Percentiles rank a stretch among this genome's conserved stretches.
Conservation (phyloP, 768 basidiomycete genomes). For the Rhizopogon vesiculosus region DNA sequence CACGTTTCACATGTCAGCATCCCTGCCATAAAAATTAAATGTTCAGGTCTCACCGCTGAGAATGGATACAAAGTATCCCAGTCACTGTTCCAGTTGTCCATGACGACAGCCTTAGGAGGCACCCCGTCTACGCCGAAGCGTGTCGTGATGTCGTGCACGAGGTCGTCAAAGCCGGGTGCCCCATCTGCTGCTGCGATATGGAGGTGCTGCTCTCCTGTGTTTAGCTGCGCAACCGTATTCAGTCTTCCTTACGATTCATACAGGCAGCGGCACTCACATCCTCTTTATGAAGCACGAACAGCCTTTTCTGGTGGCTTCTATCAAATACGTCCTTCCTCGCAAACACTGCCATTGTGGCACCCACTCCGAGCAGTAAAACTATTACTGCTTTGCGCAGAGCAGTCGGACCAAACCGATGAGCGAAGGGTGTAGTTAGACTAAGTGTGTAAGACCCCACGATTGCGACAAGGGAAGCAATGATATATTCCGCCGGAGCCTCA, state of each 20-base stretch:
- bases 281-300: conserved; percentile 81
- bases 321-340: conserved; percentile 66
- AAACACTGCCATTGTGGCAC: conserved; percentile 57
- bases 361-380: conserved; percentile 41
- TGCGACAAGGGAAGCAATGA: conserved; percentile 77
- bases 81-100: conserved; percentile 78
- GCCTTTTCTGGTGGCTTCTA: conserved; percentile 77
- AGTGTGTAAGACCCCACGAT: conserved; percentile 50
- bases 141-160: conserved; percentile 58
- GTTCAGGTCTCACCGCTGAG: conserved; percentile 47
- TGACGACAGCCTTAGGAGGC: conserved; percentile 42
- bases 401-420: conserved; percentile 59
- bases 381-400: conserved; percentile 37
- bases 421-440: conserved; percentile 65
- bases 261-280: conserved; percentile 50
- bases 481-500: conserved; percentile 82
- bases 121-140: conserved; percentile 48
- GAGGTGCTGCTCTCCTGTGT: conserved; percentile 64
- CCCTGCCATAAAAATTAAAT: background rate
- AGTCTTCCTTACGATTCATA: background rate
- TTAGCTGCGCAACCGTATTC: conserved; percentile 44
- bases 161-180: conserved; percentile 64
- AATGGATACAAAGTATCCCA: conserved; percentile 89
- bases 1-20: background rate
- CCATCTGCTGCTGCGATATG: conserved; percentile 83